Conservation (phyloP, 345 rosid genomes). For the Syzygium jambos region DNA sequence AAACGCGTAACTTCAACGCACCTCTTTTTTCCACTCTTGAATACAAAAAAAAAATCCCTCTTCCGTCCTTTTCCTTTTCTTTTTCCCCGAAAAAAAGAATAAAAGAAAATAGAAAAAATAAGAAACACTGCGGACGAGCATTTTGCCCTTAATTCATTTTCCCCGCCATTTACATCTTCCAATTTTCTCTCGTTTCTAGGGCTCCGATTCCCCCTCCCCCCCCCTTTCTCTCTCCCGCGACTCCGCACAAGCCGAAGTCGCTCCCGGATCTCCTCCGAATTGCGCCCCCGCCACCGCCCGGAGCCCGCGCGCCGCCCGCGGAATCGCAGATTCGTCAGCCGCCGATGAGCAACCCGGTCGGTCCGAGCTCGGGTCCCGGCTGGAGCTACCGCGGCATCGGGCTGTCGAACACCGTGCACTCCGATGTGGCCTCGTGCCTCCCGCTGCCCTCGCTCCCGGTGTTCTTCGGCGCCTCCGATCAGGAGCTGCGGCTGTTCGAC, state of each 20-base stretch:
- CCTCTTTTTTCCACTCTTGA: background rate
- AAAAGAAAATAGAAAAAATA: background rate
- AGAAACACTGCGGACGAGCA: background rate
- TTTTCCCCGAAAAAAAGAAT: background rate
- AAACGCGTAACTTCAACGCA: background rate
- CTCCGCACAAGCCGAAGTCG: background rate
- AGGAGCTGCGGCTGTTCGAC: slow-evolving; percentile 57
- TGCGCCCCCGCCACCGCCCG: background rate
- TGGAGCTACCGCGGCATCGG: slow-evolving; percentile 57
- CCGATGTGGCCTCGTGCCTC: slow-evolving; percentile 86
- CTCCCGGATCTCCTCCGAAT: background rate
- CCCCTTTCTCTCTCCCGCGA: too few relatives aligned
- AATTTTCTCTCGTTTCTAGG: slow-evolving; percentile 5
- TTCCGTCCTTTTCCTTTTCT: background rate
- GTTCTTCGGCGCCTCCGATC: slow-evolving; percentile 74
- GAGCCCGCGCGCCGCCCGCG: slow-evolving; percentile 3
- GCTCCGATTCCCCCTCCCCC: slow-evolving; percentile 2
- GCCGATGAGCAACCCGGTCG: slow-evolving; percentile 52
- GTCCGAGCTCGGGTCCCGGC: slow-evolving; percentile 27
- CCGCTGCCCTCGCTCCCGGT: slow-evolving; percentile 88
- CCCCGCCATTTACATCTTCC: slow-evolving; percentile 10
- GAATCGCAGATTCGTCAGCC: slow-evolving; percentile 13
- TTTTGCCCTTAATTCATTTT: slow-evolving; percentile 1
- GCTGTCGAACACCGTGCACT: slow-evolving; percentile 79
- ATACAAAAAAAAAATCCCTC: background rate